Evolutionary conservation across 163 green algal species (phyloP), one percentile per base, ranked within the genome.

Genomic region (Trebouxiophyceae sp.): DNA sequence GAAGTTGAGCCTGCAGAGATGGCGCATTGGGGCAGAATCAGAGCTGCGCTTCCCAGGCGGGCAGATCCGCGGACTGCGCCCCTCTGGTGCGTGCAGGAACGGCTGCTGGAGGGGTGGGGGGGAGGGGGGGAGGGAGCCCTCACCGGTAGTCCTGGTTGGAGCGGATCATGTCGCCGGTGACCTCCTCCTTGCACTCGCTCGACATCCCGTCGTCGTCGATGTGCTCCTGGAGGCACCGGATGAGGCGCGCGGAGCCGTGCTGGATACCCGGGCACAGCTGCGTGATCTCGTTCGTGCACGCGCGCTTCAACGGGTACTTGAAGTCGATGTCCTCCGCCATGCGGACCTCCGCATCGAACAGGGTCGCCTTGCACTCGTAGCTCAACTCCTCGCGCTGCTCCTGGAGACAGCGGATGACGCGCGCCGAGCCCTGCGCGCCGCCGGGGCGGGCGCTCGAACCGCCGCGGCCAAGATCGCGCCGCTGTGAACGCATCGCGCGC

Each of bases 301-400:
- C 76, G 27, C 75, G 73, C 73, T 91, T 90, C 72, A 91, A 85
- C 26, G 85, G 85, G 62, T 83, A 90, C 66, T 93, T 88, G 80
- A 95, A 93, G 69, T 93, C 84, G 46, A 92, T 93, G 74, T 86
- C 76, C 67, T 92, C 87, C 12, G 84, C 83, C 77, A 93, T 87
- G 54, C 72, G 60, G 31, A 86, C 79, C 76, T 95, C 87, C 45
- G 89, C 77, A 54, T 96, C 89, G 66, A 96, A 96, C 34, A 96
- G 79, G 12, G 81, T 85, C 19, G 83, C 83, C 16, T 80, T 74
- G 57, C 89, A 96, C 26, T 77, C 74, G 31, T 83, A 69, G 20
- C 62, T 66, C 24, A 96, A 72, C 68, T 77, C 70, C 29, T 82
- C 72, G 2, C 81, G 75, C 54, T 86, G 63, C 34, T 95, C 86